A percentile compares a stretch with the other conserved stretches of the same genome.
phyloP scores from a whole-genome alignment of 139 green algal genomes.

The Chlamydomonas asymmetrica region DNA sequence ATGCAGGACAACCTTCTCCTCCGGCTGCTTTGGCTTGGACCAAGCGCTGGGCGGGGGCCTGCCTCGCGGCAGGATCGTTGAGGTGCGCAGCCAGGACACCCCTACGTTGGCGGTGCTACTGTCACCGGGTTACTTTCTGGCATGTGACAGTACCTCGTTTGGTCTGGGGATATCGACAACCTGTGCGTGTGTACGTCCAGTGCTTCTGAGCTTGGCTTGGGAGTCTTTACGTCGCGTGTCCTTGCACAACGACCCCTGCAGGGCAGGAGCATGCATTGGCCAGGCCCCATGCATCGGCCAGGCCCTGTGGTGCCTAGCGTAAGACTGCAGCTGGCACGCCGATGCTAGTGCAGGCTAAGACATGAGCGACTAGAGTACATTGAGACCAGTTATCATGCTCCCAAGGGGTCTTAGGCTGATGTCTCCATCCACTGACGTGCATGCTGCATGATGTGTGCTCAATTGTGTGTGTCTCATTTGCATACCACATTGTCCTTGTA shows the following conservation, averaged over 20 bases:
- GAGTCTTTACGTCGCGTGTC: not conserved
- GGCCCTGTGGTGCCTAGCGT: too few relatives aligned
- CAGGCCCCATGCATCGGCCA: too few relatives aligned
- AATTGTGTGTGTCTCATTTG: not conserved
- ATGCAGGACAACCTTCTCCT: slow-evolving; percentile 65
- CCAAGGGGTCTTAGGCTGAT: not conserved
- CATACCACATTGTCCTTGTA: not conserved
- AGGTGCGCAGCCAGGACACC: slow-evolving; percentile 56
- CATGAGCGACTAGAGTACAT: not conserved
- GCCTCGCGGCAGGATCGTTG: slow-evolving; percentile 84
- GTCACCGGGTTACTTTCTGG: not conserved
- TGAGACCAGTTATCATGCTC: not conserved
- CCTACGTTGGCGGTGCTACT: not conserved
- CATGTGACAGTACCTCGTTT: not conserved
- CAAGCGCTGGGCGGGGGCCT: slow-evolving; percentile 82
- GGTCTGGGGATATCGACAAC: not conserved
- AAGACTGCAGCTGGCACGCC: not conserved
- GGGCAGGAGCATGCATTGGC: too few relatives aligned
- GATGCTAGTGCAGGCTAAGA: not conserved
- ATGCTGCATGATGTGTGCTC: not conserved
- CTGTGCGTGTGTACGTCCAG: too few relatives aligned
- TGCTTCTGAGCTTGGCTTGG: not conserved
- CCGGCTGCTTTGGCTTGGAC: slow-evolving; percentile 84
- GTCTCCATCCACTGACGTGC: not conserved
- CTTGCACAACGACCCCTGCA: too few relatives aligned